Base-by-base conservation (phyloP, 1,284 basidiomycete species). In the Apiotrichum brassicae region DNA sequence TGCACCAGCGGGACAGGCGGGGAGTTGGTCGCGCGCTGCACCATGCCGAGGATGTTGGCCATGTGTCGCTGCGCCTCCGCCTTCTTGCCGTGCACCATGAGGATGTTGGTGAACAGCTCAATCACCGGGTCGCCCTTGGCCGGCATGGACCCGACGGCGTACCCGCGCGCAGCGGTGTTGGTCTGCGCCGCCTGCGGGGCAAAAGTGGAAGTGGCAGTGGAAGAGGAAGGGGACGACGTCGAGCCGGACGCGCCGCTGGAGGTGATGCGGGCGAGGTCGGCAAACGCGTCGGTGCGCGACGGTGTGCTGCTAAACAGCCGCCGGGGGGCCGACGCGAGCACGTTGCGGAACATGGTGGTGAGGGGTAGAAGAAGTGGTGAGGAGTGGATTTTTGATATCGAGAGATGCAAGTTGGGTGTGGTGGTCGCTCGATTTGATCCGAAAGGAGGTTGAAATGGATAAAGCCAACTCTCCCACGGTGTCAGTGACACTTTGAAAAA, bases 1-100 rank as follows among this genome's bases (percentile, higher is more conserved):
- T 83, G 82, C 5, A 92, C 72, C 52, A 91, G 81, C n/a, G 85
- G 85, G 25, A 89, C 75, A 0, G 88, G 84, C 14, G 82, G 80
- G 13, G 81, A 77, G 53, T 85, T 81, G 8, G 87, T 91, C 54
- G 85, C 76, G 9, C 82, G 77, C 69, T 86, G 85, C 66, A 75
- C 36, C 33, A 60, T 26, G 2, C 50, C 42, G 22, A 92, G 79
- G 52, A 82, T 83, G 26, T 78, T 74, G 1, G 82, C 76, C 12
- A 83, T 78, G 38, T 75, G 76, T 36, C 77, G 78, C 3, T 80
- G 72, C 0, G 87, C 87, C 37, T 77, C 76, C 18, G 83, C 79
- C 53, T 85, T 82, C 55, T 82, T 77, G 20, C 89, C 89, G 65
- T 85, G 71, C 39, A 71, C 71, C 76, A 84, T 84, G 51, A 90